Evolutionary conservation across 192 early-diverging fungal genomes (phyloP).

Genomic region (Backusella psychrophila): DNA sequence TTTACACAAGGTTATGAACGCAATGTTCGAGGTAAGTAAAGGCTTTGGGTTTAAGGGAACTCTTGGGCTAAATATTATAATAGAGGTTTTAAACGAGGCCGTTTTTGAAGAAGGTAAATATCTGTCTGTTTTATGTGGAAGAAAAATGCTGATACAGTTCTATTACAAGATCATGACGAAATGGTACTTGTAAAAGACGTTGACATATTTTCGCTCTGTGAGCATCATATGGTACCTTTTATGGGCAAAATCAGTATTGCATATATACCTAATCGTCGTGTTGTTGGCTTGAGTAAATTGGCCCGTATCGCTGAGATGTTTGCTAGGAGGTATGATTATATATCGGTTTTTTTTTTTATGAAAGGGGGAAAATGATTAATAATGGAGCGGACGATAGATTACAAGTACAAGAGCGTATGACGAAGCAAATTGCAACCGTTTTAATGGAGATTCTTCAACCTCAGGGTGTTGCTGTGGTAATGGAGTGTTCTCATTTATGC

Average conservation of each 20-base stretch:
- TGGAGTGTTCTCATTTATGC: conserved; percentile 83
- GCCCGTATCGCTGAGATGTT: conserved; percentile 99
- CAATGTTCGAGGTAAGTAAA: conserved; percentile 61
- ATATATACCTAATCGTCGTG: conserved; percentile 93
- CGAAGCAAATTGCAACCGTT: conserved; percentile 93
- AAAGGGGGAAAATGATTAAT: not conserved
- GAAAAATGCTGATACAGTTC: not conserved
- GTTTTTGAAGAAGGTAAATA: conserved; percentile 88
- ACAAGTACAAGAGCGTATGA: conserved; percentile 97
- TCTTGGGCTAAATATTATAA: not conserved
- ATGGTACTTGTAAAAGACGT: conserved; percentile 99
- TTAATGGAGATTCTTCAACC: conserved; percentile 91
- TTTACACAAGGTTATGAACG: conserved; percentile 99
- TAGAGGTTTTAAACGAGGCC: conserved; percentile 90
- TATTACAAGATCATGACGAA: conserved; percentile 82
- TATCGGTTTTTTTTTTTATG: not conserved
- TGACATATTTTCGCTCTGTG: conserved; percentile 94
- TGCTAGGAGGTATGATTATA: conserved; percentile 50
- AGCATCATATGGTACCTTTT: conserved; percentile 99
- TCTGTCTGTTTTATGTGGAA: not conserved
- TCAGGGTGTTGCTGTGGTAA: conserved; percentile 95
- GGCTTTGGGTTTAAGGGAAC: too few relatives aligned
- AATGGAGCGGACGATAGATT: conserved; percentile 44
- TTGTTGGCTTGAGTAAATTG: conserved; percentile 94
- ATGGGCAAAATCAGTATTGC: conserved; percentile 97